Base-by-base conservation (phyloP, 2,329 filamentous ascomycete genomes). In the Zarea fungicola region DNA sequence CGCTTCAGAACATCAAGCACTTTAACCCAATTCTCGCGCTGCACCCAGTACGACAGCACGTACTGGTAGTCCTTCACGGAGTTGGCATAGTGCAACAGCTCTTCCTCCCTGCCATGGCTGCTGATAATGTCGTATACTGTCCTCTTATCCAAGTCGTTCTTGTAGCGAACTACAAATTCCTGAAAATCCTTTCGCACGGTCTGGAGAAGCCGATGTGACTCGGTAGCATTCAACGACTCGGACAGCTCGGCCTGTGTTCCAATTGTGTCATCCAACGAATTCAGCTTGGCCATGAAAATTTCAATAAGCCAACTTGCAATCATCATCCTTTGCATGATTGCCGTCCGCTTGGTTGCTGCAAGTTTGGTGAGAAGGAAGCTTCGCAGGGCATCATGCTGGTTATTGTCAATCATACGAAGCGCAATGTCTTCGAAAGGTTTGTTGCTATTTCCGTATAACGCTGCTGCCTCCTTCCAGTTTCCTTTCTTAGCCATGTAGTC, bases 381-480 rank as follows among this genome's bases (percentile, higher is more conserved):
- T 41, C 92, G 82, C 55, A 99, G 69, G 2, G 93, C 92, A 70
- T 97, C 92, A 49, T 89, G 85, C 65, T 97, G 89, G 32, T 84
- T 84, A 55, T 87, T 85, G 66, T 97, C 91, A 56, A 99, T 91
- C 60, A 99, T 87, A 1, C 83, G 84, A 29, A 99, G 74, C 19
- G 91, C 91, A 39, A 99, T 92, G 62, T 99, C 90, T 63, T 99
- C 93, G 57, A 99, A 99, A 0, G 89, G 84, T 70, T 97, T 97
- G 63, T 88, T 96, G 68, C 93, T 97, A 65, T 89, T 89, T 11
- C 93, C 93, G 64, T 96, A 96, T 2, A 97, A 82, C 9, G 82
- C 80, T 1, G 95, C 93, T 34, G 93, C 93, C 64, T 99, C 90
- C 46, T 82, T 70, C 65, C 84, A 97, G 46, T 87, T 83, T 3